These are phyloP conservation scores for Oryza glaberrima DNA, from an alignment of 176 grass and related monocot genomes.

Conservation along the genomic window DNA sequence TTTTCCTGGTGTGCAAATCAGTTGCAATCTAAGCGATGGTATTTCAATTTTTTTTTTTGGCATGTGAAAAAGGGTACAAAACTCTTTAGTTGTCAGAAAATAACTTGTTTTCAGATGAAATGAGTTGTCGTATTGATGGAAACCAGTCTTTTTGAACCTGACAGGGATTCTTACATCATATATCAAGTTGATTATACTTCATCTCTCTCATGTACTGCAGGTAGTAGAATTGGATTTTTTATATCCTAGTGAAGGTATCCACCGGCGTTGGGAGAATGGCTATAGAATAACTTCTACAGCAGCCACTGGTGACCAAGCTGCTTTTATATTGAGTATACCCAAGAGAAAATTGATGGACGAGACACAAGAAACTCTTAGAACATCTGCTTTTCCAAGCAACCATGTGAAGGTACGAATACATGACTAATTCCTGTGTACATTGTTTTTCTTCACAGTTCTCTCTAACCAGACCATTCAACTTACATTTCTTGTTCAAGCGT, in stretches of 20 bases:
- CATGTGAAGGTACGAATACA: conserved; percentile 85
- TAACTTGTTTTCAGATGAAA: background rate
- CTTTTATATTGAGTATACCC: conserved; percentile 92
- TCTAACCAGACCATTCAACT: background rate
- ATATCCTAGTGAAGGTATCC: conserved; percentile 97
- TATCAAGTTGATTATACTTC: conserved; percentile 27
- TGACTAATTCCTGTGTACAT: conserved; percentile 2
- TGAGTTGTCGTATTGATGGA: background rate
- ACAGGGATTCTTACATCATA: background rate
- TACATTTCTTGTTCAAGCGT: background rate
- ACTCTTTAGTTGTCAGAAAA: background rate
- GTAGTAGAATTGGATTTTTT: conserved; percentile 99
- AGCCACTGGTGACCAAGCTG: conserved; percentile 93
- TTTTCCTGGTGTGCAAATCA: background rate
- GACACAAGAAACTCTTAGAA: conserved; percentile 96
- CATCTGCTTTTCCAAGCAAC: conserved; percentile 96
- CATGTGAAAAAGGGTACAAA: background rate
- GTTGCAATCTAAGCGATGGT: conserved; percentile 22
- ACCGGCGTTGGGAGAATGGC: conserved; percentile 87
- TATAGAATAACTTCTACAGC: conserved; percentile 96
- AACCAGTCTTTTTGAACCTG: background rate
- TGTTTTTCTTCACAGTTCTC: conserved; percentile 7
- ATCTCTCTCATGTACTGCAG: conserved; percentile 47
- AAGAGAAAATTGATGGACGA: conserved; percentile 90
- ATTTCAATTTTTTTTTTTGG: background rate